Base-by-base conservation (phyloP, 257 asterid genomes). In the Marsdenia floribunda region DNA sequence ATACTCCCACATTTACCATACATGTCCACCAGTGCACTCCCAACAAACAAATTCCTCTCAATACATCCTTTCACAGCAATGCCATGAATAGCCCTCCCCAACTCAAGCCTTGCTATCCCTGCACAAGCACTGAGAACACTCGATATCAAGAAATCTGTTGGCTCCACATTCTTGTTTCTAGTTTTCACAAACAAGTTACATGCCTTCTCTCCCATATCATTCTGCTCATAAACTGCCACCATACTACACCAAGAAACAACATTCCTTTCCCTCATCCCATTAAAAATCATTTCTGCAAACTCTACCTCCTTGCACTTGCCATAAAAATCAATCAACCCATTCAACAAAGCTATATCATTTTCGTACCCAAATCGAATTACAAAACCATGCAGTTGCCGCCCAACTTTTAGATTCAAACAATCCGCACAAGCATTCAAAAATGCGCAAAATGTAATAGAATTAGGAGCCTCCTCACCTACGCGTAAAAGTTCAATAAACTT, bases 11-110 rank as follows among this genome's bases (percentile, higher is more conserved):
- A 94, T 72, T 92, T 91, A 0, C 93, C 98, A 55, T 94, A 94
- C 98, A 94, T 88, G 86, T 91, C 96, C 15, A 90, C 97, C 26
- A 94, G 85, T 0, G 97, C 96, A 78, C 97, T 94, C 24, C 97
- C 97, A 26, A 91, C 93, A 73, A 86, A 91, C 12, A 90, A 73
- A 79, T 89, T 85, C 63, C 76, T 82, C 55, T 88, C 93, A 29
- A 91, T 59, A 75, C 93, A 85, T 1, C 94, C 94, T 83, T 94
- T 94, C 55, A 88, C 93, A 4, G 91, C 96, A 55, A 91, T 81
- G 21, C 87, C 96, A 72, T 94, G 97, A 59, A 86, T 80, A 14
- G 81, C 86, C 76, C 90, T 84, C 67, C 98, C 97, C 40, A 89
- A 78, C 72, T 91, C 97, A n/a, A 90, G 89, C 61, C 86, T 85